Evolutionary conservation across 2,329 filamentous ascomycete species (phyloP).

Genomic region (Capronia epimyces): DNA sequence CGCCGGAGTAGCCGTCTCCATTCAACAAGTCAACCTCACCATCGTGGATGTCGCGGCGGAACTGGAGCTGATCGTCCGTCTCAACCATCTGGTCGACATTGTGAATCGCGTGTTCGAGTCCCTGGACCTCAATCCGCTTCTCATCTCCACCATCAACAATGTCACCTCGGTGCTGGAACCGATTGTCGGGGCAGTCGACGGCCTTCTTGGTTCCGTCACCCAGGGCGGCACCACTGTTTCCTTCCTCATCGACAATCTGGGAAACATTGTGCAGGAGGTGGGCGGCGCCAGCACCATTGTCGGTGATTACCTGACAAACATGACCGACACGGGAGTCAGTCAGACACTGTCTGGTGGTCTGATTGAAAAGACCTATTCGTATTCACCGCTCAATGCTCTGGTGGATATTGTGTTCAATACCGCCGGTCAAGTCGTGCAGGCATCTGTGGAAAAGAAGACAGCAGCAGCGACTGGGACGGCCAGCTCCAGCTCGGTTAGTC

Average conservation of each 20-base stretch:
- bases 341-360: slow-evolving; percentile 20
- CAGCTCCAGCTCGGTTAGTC: no score
- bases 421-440: slow-evolving; percentile 52
- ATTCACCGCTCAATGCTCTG: slow-evolving; percentile 47
- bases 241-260: slow-evolving; percentile 57
- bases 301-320: slow-evolving; percentile 54
- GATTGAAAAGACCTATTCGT: slow-evolving; percentile 51
- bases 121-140: slow-evolving; percentile 57
- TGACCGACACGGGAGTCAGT: slow-evolving; percentile 46
- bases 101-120: slow-evolving; percentile 57
- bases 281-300: slow-evolving; percentile 52
- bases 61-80: slow-evolving; percentile 54
- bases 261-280: slow-evolving; percentile 59
- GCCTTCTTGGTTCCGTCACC: slow-evolving; percentile 54
- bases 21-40: slow-evolving; percentile 55
- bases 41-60: slow-evolving; percentile 57
- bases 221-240: slow-evolving; percentile 51
- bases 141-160: slow-evolving; percentile 53
- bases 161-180: slow-evolving; percentile 49
- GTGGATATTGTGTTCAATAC: slow-evolving; percentile 54
- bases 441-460: slow-evolving; percentile 29
- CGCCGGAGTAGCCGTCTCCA: slow-evolving; percentile 44
- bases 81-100: slow-evolving; percentile 57
- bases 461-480: no score
- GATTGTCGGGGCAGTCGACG: slow-evolving; percentile 54